A percentile compares a stretch with the other conserved stretches of the same genome.
phyloP scores from a whole-genome alignment of 495 filamentous ascomycete species.

The Clohesyomyces aquaticus region DNA sequence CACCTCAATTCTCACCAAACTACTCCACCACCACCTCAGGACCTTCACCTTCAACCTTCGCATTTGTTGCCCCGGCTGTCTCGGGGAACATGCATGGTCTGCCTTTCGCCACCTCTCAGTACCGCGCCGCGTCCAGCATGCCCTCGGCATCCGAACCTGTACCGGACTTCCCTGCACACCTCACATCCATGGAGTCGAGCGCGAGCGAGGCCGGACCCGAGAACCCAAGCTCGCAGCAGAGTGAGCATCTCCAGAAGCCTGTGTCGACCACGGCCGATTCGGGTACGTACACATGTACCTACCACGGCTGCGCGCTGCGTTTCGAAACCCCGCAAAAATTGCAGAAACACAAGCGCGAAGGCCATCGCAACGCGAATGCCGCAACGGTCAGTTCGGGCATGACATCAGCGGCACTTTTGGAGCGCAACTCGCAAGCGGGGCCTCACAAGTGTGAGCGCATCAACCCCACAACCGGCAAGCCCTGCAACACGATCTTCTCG shows the following conservation, averaged over 20 bases:
- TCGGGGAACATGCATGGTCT: constrained; percentile 42
- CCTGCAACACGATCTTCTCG: constrained; percentile 94
- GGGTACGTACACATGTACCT: constrained; percentile 94
- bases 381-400: constrained; percentile 50
- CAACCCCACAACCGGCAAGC: constrained; percentile 94
- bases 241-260: constrained; percentile 53
- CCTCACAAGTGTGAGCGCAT: constrained; percentile 89
- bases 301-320: constrained; percentile 84
- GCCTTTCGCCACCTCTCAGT: constrained; percentile 26
- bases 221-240: constrained; percentile 35
- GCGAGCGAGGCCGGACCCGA: constrained; percentile 56
- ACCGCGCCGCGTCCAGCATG: constrained; percentile 33
- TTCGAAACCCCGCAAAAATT: constrained; percentile 86
- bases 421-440: constrained; percentile 79
- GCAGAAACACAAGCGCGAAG: constrained; percentile 95
- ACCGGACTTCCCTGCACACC: constrained; percentile 64
- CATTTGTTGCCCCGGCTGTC: constrained; percentile 52
- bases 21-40: constrained; percentile 45
- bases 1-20: constrained; percentile 48
- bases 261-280: constrained; percentile 69
- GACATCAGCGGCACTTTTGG: constrained; percentile 56
- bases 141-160: constrained; percentile 46
- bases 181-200: constrained; percentile 69
- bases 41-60: constrained; percentile 42
- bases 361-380: constrained; percentile 62